Percentiles rank a stretch among this genome's conserved stretches.
phyloP scores from a whole-genome alignment of 2,329 filamentous ascomycete species.

The Pestalotiopsis sp. region DNA sequence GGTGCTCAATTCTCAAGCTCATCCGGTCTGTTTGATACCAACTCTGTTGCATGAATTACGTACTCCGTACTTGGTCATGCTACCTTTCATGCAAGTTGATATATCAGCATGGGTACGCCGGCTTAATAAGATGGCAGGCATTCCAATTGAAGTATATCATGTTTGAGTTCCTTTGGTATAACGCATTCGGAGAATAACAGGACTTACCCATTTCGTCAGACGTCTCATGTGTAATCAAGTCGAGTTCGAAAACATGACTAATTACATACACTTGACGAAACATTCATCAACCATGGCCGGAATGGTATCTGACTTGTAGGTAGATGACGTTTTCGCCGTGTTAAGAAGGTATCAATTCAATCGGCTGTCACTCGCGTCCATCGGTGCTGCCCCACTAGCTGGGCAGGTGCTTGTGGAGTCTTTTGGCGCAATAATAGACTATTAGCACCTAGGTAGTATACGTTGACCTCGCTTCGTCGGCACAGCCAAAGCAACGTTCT shows the following conservation, averaged over 20 bases:
- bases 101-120: background rate
- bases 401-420: background rate
- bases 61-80: background rate
- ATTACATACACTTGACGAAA: too few relatives aligned
- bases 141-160: background rate
- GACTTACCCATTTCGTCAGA: too few relatives aligned
- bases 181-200: too few relatives aligned
- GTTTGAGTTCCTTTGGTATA: background rate
- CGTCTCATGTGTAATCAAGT: too few relatives aligned
- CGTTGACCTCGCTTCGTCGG: background rate
- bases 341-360: background rate
- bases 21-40: too few relatives aligned
- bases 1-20: too few relatives aligned
- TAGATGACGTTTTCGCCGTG: background rate
- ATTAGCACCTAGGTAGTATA: background rate
- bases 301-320: background rate
- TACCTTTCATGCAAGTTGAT: background rate
- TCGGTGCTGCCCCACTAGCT: constrained; percentile 3
- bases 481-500: background rate
- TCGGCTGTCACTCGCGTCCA: background rate
- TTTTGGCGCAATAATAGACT: background rate
- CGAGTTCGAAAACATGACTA: too few relatives aligned
- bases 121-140: background rate
- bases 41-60: background rate
- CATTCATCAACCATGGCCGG: too few relatives aligned